These are phyloP conservation scores for Xylariaceae sp. DNA, from an alignment of 2,329 filamentous ascomycete species.

Conservation along the genomic window DNA sequence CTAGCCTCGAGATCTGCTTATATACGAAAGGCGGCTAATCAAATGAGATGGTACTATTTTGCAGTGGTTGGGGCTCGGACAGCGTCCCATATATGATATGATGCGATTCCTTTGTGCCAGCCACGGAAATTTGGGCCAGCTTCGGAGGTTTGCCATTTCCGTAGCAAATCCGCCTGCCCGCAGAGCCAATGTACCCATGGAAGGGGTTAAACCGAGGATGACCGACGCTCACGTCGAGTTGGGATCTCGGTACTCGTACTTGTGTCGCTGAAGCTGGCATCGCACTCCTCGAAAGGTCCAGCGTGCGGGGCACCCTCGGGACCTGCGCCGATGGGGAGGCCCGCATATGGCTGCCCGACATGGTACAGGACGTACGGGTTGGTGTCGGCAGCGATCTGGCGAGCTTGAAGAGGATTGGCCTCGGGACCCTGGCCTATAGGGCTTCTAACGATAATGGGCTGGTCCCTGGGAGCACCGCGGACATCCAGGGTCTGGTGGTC, in stretches of 20 bases:
- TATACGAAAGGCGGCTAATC: too few relatives aligned
- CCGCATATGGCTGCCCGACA: conserved; percentile 13
- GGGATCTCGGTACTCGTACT: not conserved
- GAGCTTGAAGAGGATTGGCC: not conserved
- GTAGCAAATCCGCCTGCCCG: too few relatives aligned
- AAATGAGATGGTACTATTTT: too few relatives aligned
- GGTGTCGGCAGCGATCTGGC: not conserved
- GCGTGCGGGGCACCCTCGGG: conserved; percentile 34
- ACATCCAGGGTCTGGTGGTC: conserved; percentile 16
- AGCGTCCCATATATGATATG: too few relatives aligned
- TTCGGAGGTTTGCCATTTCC: too few relatives aligned
- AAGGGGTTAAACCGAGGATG: too few relatives aligned
- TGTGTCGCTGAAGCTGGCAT: conserved; percentile 5
- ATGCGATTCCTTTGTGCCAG: too few relatives aligned
- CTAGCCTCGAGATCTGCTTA: too few relatives aligned
- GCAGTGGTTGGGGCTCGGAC: too few relatives aligned
- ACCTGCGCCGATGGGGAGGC: conserved; percentile 38
- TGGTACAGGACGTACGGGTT: not conserved
- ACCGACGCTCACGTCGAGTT: too few relatives aligned
- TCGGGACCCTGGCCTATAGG: not conserved
- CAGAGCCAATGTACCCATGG: too few relatives aligned
- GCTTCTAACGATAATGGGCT: not conserved
- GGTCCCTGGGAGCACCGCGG: not conserved
- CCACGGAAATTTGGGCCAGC: too few relatives aligned
- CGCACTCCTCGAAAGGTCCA: conserved; percentile 26